Evolutionary conservation across 306 rosid species (phyloP).

Genomic region (Rosa chinensis): DNA sequence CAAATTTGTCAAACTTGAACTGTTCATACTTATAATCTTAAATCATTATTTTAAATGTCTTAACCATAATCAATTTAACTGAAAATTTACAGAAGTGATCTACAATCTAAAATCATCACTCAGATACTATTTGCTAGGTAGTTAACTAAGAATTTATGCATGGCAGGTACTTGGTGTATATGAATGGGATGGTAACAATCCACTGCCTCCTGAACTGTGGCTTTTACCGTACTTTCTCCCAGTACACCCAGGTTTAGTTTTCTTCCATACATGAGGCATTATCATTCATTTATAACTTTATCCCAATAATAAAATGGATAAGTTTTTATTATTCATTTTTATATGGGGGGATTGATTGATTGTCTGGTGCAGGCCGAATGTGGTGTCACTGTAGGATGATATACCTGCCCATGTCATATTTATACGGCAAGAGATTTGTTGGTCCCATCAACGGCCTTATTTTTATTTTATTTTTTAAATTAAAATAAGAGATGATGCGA

Average conservation of each 20-base stretch:
- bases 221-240: slow-evolving; percentile 62
- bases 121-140: background rate
- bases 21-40: too few relatives aligned
- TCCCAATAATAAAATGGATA: too few relatives aligned
- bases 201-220: slow-evolving; percentile 70
- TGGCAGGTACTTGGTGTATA: slow-evolving; percentile 67
- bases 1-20: fast-evolving
- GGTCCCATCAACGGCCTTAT: slow-evolving; percentile 39
- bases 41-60: fast-evolving
- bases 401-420: slow-evolving; percentile 67
- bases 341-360: background rate
- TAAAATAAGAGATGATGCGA: too few relatives aligned
- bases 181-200: slow-evolving; percentile 71
- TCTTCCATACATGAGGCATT: too few relatives aligned
- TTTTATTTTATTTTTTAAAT: too few relatives aligned
- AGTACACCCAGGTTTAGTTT: slow-evolving; percentile 52
- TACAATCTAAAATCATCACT: too few relatives aligned
- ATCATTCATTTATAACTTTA: too few relatives aligned
- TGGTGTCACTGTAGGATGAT: slow-evolving; percentile 74
- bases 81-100: too few relatives aligned
- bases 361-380: slow-evolving; percentile 51
- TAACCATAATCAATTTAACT: too few relatives aligned
- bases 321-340: too few relatives aligned
- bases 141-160: background rate
- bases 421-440: slow-evolving; percentile 63